Conservation (phyloP, 2,329 filamentous ascomycete genomes). For the Clonostachys sp. region DNA sequence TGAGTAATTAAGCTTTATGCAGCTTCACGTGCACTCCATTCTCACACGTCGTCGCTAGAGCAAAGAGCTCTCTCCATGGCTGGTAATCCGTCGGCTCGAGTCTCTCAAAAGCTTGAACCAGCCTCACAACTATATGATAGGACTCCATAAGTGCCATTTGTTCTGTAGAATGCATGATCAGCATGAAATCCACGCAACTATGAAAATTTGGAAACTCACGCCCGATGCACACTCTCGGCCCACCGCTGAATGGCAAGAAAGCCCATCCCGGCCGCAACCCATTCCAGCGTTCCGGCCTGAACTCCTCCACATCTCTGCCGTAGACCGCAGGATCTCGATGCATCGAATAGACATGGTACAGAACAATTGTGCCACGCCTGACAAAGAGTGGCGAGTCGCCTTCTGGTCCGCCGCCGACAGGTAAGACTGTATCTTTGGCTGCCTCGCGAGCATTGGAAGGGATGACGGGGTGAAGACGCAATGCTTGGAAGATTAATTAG, state of each 20-base stretch:
- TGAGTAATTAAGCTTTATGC: background rate
- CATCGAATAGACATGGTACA: constrained; percentile 36
- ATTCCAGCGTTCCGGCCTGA: constrained; percentile 35
- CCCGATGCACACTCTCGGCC: constrained; percentile 38
- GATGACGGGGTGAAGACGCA: constrained; percentile 46
- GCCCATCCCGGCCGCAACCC: constrained; percentile 30
- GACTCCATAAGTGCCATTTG: constrained; percentile 26
- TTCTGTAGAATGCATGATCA: constrained; percentile 10
- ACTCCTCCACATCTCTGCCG: constrained; percentile 27
- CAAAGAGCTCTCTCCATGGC: constrained; percentile 25
- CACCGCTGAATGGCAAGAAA: constrained; percentile 39
- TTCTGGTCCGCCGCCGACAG: constrained; percentile 44
- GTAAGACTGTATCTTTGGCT: constrained; percentile 38
- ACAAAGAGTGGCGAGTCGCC: constrained; percentile 43
- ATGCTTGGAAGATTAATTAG: constrained; percentile 17
- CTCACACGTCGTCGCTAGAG: constrained; percentile 24
- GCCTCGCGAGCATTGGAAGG: constrained; percentile 37
- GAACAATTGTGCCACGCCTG: constrained; percentile 36
- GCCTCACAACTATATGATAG: constrained; percentile 23
- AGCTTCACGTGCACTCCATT: constrained; percentile 17
- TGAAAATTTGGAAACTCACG: constrained; percentile 16
- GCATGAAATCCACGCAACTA: background rate
- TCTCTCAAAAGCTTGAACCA: constrained; percentile 21
- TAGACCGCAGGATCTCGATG: constrained; percentile 29
- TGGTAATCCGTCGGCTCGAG: constrained; percentile 17